Evolutionary conservation across 176 grass and related monocot genomes (phyloP), one percentile per base, ranked within the genome.

Genomic region (Musa itinerans): DNA sequence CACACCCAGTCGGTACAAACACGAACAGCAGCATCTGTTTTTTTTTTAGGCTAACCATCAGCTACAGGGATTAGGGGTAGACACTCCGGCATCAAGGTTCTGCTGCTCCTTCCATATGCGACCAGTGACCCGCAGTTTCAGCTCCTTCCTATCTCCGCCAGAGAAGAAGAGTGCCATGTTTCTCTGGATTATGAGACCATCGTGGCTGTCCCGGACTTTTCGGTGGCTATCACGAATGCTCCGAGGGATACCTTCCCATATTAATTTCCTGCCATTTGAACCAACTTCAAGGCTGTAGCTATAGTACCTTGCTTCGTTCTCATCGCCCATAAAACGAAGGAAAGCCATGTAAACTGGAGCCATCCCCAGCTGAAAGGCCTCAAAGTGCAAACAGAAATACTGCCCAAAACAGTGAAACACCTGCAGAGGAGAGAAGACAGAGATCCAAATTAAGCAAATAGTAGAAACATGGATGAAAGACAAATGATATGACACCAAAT

Each of bases 141-240:
- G 61, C 80, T 96, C 92, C 82, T 96, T 96, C 75, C 87, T 89
- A 10, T 96, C 92, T 54, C 92, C 87, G n/a, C 92, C 89, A 55
- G 89, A 92, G 87, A 96, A 96, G 81, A 96, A 96, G 11, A 96
- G 83, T 59, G 92, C 92, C 87, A 96, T 89, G 80, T 88, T 96
- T 25, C 89, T 82, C 76, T 92, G 92, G 74, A 96, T 96, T 82
- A 96, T 89, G 21, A 96, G 87, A 58, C 92, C 92, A 2, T 96
- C 92, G 29, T 96, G 92, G 53, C 92, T 92, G 69, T 92, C 92
- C 22, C 92, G 79, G 25, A 96, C 92, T 84, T 96, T 96, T 65
- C 85, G 77, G 64, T 96, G 92, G 76, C 87, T 92, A 75, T 96
- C 92, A 20, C 92, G 72, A 65, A 96, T 92, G 72, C 92, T 90